These are phyloP conservation scores for Cordyceps cicadae DNA, from an alignment of 2,329 filamentous ascomycete genomes.

Conservation along the genomic window DNA sequence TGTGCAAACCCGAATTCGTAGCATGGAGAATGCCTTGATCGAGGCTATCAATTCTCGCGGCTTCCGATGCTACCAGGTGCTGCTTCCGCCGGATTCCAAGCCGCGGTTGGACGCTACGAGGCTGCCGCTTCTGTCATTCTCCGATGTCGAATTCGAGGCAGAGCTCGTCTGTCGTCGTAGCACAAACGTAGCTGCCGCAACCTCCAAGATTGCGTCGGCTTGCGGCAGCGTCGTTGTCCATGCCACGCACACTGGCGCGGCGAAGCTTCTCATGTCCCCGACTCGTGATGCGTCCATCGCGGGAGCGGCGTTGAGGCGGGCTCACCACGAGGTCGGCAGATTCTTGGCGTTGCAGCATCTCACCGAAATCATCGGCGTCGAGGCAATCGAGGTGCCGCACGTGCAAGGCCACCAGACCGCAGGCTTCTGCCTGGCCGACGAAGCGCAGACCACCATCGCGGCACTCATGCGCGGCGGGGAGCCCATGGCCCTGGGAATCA, in stretches of 20 bases:
- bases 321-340: constrained; percentile 40
- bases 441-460: constrained; percentile 44
- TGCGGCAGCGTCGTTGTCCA: constrained; percentile 18
- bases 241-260: constrained; percentile 33
- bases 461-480: constrained; percentile 57
- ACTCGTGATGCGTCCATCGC: constrained; percentile 40
- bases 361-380: constrained; percentile 38
- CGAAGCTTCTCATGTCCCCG: constrained; percentile 44
- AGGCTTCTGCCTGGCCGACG: constrained; percentile 39
- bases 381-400: constrained; percentile 39
- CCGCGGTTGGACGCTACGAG: constrained; percentile 33
- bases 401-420: constrained; percentile 38
- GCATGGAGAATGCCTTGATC: constrained; percentile 40
- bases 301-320: constrained; percentile 39
- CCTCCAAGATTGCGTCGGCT: neutral
- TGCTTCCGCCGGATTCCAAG: constrained; percentile 32
- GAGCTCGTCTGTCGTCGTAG: neutral
- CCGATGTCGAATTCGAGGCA: neutral
- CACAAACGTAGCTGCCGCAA: too few species aligned
- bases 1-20: constrained; percentile 35
- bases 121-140: constrained; percentile 28
- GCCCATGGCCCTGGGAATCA: constrained; percentile 52
- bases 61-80: constrained; percentile 36
- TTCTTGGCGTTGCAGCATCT: constrained; percentile 47
- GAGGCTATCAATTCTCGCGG: constrained; percentile 31